Evolutionary conservation across 148 eudicot species (phyloP), one percentile per base, ranked within the genome.

Genomic region (Diospyros kaki): DNA sequence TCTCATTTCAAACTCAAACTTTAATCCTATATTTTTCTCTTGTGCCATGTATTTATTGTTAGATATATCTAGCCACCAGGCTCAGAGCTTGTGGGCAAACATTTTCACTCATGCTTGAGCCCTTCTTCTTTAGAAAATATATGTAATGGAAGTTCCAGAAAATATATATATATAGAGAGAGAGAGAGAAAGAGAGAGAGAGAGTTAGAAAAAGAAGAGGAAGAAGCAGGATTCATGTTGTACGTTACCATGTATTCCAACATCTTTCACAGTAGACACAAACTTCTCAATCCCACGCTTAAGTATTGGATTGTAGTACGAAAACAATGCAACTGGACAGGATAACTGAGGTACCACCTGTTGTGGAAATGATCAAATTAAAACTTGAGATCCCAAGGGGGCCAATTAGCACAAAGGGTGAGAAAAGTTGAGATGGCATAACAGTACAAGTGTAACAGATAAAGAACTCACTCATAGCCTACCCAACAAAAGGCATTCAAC

Each of bases 281-380:
- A 92, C 64, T 89, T 88, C 68, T 73, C 92, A 80, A 88, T 69
- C 58, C 98, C 98, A 76, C 93, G 87, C 87, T 90, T 92, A 58
- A 94, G 94, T 78, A 94, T 92, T 2, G 97, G 98, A 74, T 94
- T 94, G 81, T 91, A 89, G 81, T 94, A 94, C 6, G 98, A 58
- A 78, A 92, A 94, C 79, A 94, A 82, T 55, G 97, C 94, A 75
- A 94, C 59, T 50, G 97, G 98, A 78, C 94, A 87, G 9, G 98
- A 92, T 80, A 94, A 55, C 75, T 94, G 85, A 52, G 98, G 97
- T 63, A 86, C 76, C 63, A 94, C 98, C 98, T 94, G 84, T 71
- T 66, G 54, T 17, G 46, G 39, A 9, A 51, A 73, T 44, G 42
- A 55, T 56, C 69, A 64, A 54, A 45, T 38, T 51, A 55, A 77